Evolutionary conservation across 306 rosid species (phyloP), one percentile per base, ranked within the genome.

Genomic region (Carpinus viminea): DNA sequence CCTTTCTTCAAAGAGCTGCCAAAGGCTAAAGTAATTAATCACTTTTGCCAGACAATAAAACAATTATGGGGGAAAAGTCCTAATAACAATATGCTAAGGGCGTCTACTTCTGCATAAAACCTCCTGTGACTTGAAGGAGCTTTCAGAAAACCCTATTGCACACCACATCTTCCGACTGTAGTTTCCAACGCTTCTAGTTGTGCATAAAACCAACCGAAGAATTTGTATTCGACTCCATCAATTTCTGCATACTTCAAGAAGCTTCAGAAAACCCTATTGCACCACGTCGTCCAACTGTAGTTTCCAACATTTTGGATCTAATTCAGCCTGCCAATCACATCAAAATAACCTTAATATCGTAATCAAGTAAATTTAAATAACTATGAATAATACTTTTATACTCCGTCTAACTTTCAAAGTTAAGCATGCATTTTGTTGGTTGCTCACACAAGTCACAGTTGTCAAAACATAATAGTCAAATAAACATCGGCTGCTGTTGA

Each of bases 271-370:
- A 68, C 83, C 74, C 70, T 86, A 80, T 38, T 74, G 88, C 86
- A 86, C 72, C 74, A 84, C 79, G 80, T 95, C 99, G 85, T 91
- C 93, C 57, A 87, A 78, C 84, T 75, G 89, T 76, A 88, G 70
- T 83, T 95, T 95, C 99, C 99, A 95, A 78, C 97, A 95, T 73
- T 68, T 86, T 0, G 99, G 96, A 77, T 95, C 99, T 86, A 90
- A 80, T 85, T 95, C 98, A 70, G 93, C 98, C 99, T 95, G 95
- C 62, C 57, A 81, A 81, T 53, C 83, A 78, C 9, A 82, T 57
- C 75, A 76, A 38, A 82, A 50, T 11, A 38, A 74, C 16, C 57
- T 85, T 71, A 80, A 71, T 38, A 66, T 59, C 70, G 24, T 10
- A 52, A 11, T 43, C 48, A 71, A 77, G 73, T 15, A 43, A 64